These are phyloP conservation scores for Xylariaceae sp. DNA, from an alignment of 2,329 filamentous ascomycete genomes.

Conservation along the genomic window DNA sequence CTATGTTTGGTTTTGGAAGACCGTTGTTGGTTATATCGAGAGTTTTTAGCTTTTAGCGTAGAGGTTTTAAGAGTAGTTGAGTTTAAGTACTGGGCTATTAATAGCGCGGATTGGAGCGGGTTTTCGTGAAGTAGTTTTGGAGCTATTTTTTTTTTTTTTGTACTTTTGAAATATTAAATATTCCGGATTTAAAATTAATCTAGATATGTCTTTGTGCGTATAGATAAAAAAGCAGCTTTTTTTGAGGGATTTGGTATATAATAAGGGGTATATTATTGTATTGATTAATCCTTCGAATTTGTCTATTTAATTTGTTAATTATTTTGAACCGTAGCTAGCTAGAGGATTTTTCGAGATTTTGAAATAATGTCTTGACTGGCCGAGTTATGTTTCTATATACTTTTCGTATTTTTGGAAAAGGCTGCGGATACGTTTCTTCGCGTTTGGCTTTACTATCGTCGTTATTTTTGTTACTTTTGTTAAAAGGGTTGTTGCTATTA, in stretches of 20 bases:
- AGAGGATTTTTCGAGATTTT: background rate
- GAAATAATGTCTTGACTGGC: background rate
- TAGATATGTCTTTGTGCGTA: background rate
- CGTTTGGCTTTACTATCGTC: background rate
- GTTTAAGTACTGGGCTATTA: background rate
- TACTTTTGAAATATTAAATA: background rate
- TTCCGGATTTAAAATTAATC: background rate
- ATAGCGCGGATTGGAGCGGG: background rate
- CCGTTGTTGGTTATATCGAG: too few relatives aligned
- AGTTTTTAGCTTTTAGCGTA: background rate
- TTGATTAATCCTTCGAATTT: background rate
- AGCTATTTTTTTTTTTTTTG: background rate
- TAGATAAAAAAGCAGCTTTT: background rate
- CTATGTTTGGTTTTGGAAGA: too few relatives aligned
- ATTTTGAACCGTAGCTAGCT: background rate
- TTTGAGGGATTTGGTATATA: background rate
- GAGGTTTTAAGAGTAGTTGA: background rate
- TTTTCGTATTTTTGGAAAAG: background rate
- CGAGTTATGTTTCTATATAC: background rate
- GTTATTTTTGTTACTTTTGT: background rate
- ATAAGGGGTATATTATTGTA: background rate
- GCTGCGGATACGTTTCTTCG: background rate
- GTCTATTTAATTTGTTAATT: background rate
- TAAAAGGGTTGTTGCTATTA: background rate
- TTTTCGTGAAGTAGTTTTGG: background rate